A percentile compares a stretch with the other conserved stretches of the same genome.
These are phyloP conservation scores for Irpex sp. DNA, from an alignment of 1,284 basidiomycete species.

Conservation along the genomic window DNA sequence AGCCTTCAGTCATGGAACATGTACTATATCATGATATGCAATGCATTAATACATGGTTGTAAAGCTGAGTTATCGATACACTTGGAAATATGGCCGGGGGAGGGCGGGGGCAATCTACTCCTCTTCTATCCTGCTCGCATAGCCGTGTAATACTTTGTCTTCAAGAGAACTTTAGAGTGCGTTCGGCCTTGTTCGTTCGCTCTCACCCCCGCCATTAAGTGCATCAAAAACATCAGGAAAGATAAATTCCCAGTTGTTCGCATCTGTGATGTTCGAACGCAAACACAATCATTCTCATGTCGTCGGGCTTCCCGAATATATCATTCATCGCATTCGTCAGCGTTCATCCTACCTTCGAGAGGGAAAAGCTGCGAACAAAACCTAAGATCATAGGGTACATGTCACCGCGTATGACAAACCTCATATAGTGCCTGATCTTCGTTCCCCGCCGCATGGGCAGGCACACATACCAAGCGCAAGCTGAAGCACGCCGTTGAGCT, in stretches of 20 bases:
- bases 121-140: too few relatives aligned
- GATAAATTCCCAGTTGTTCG: not conserved
- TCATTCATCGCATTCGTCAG: too few relatives aligned
- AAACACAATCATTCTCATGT: not conserved
- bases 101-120: too few relatives aligned
- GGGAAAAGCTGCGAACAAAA: not conserved
- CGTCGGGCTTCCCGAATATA: too few relatives aligned
- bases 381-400: too few relatives aligned
- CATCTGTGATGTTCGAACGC: not conserved
- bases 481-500: not conserved
- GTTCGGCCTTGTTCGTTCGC: not conserved
- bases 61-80: too few relatives aligned
- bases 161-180: not conserved
- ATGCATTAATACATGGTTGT: too few relatives aligned
- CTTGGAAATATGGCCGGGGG: too few relatives aligned
- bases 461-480: not conserved
- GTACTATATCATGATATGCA: too few relatives aligned
- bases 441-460: not conserved
- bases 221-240: not conserved
- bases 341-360: not conserved
- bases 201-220: not conserved
- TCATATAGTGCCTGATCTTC: not conserved
- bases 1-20: too few relatives aligned
- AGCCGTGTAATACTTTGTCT: too few relatives aligned
- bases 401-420: not conserved